Conservation (phyloP, 2,329 filamentous ascomycete species). For the Alternaria triticimaculans region DNA sequence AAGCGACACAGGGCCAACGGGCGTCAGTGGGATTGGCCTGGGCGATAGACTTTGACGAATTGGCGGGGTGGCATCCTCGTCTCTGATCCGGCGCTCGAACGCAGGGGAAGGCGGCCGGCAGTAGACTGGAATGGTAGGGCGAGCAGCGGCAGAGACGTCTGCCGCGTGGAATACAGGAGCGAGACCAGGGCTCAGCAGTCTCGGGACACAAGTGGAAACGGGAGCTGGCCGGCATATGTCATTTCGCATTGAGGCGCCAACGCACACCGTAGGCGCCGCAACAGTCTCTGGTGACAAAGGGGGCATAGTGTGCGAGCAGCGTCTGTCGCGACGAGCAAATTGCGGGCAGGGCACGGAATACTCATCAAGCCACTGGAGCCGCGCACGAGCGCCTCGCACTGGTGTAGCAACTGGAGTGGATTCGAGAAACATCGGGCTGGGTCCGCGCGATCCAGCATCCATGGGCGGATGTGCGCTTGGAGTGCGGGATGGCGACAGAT, state of each 20-base stretch:
- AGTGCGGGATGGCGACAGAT: constrained; percentile 35
- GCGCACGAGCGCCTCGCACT: constrained; percentile 25
- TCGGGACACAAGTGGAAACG: constrained; percentile 26
- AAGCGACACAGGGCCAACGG: constrained; percentile 43
- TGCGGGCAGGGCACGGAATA: constrained; percentile 27
- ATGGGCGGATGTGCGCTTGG: constrained; percentile 24
- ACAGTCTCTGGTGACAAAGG: constrained; percentile 21
- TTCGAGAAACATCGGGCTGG: constrained; percentile 45
- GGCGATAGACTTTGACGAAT: constrained; percentile 24
- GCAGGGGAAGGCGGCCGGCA: constrained; percentile 38
- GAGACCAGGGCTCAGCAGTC: constrained; percentile 22
- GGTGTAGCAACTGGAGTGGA: constrained; percentile 28
- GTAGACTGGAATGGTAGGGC: constrained; percentile 24
- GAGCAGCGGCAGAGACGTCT: constrained; percentile 21
- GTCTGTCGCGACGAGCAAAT: constrained; percentile 26
- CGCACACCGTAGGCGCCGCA: constrained; percentile 35
- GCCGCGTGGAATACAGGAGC: constrained; percentile 28
- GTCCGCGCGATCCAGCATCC: constrained; percentile 25
- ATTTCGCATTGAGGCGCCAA: constrained; percentile 39
- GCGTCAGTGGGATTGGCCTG: constrained; percentile 43
- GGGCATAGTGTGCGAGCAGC: constrained; percentile 25
- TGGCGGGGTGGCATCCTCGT: constrained; percentile 34
- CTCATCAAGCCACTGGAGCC: constrained; percentile 31
- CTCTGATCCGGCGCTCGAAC: constrained; percentile 28
- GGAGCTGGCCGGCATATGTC: constrained; percentile 35